These are phyloP conservation scores for Ophiocordyceps camponoti-rufipedis DNA, from an alignment of 2,329 filamentous ascomycete species.

Conservation along the genomic window DNA sequence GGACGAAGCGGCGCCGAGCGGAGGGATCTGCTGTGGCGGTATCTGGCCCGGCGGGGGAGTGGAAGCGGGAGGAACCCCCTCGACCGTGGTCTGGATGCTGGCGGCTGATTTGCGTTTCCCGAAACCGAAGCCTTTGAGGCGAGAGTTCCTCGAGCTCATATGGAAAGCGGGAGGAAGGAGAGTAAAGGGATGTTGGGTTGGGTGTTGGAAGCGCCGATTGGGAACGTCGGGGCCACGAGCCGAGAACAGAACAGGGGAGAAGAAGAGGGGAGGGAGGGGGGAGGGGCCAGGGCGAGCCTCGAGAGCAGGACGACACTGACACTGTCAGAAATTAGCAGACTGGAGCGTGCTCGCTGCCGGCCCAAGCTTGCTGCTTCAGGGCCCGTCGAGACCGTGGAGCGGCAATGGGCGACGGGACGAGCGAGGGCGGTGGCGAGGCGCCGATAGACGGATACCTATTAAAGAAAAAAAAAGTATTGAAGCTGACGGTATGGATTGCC, in stretches of 20 bases:
- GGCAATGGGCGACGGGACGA: background rate
- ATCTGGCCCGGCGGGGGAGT: conserved; percentile 28
- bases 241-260: conserved; percentile 1
- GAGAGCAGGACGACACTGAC: background rate
- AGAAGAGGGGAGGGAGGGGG: background rate
- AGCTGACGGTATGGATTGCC: background rate
- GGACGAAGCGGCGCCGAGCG: conserved; percentile 22
- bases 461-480: background rate
- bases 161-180: conserved; percentile 13
- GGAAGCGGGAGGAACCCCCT: conserved; percentile 16
- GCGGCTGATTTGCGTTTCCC: conserved; percentile 59
- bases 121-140: conserved; percentile 65
- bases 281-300: background rate
- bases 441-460: background rate
- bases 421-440: background rate
- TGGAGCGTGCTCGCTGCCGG: conserved; percentile 1
- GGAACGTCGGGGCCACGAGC: background rate
- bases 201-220: background rate
- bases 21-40: conserved; percentile 25
- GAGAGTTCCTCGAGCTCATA: conserved; percentile 67
- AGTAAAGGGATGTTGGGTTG: background rate
- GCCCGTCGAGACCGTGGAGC: background rate
- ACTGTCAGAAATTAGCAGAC: background rate
- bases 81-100: conserved; percentile 32
- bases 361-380: conserved; percentile 1